A percentile compares a stretch with the other conserved stretches of the same genome.
Conservation (phyloP, 495 filamentous ascomycete species). For the Pseudoneurospora amorphoporcata region DNA sequence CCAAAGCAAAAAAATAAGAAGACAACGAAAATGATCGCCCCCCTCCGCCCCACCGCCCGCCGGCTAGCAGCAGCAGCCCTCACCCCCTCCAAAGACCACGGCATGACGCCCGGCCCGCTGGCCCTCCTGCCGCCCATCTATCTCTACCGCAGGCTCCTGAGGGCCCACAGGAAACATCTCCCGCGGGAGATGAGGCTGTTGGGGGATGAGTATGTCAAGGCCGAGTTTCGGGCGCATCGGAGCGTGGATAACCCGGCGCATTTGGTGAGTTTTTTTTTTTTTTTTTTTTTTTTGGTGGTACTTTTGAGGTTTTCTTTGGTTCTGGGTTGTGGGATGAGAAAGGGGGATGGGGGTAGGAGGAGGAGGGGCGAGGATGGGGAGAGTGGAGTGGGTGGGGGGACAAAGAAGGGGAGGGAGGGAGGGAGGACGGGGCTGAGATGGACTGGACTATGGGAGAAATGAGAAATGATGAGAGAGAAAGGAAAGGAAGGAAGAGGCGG, state of each 20-base stretch:
- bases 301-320: no score
- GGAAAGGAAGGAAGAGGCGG: no score
- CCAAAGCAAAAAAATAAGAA: no score
- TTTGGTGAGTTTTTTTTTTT: conserved; percentile 58
- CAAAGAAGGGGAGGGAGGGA: no score
- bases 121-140: conserved; percentile 85
- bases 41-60: conserved; percentile 1
- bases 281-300: no score
- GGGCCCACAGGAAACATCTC: conserved; percentile 72
- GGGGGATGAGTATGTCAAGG: conserved; percentile 85
- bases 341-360: no score
- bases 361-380: no score
- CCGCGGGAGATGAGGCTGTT: conserved; percentile 64
- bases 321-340: no score
- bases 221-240: conserved; percentile 75
- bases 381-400: no score
- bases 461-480: no score
- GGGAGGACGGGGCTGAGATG: no score
- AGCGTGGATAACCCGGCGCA: conserved; percentile 84
- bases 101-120: conserved; percentile 46
- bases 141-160: conserved; percentile 77
- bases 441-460: no score
- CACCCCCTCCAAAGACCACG: conserved; percentile 9
- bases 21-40: neutral
- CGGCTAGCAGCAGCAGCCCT: conserved; percentile 23